Percentiles rank a stretch among this genome's conserved stretches.
Conservation (phyloP, 176 grass and related monocot species). For the Bolboschoenus planiculmis region DNA sequence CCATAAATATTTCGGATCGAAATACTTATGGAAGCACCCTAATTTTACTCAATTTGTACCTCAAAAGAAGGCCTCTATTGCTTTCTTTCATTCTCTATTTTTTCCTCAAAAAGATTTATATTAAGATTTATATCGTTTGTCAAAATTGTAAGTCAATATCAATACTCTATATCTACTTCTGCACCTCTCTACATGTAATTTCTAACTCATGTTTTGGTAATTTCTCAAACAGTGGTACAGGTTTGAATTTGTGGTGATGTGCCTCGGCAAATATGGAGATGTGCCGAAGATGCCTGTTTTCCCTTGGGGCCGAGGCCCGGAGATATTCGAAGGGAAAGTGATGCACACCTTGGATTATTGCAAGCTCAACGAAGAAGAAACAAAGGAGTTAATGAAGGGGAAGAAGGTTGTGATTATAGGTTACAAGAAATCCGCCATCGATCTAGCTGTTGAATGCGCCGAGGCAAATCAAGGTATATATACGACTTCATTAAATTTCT, state of each 20-base stretch:
- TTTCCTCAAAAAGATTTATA: neutral
- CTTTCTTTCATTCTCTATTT: neutral
- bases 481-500: neutral
- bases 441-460: slow-evolving; percentile 77
- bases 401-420: slow-evolving; percentile 89
- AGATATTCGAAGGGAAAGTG: slow-evolving; percentile 65
- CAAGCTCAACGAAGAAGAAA: slow-evolving; percentile 67
- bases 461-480: slow-evolving; percentile 69
- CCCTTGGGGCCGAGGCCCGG: slow-evolving; percentile 48
- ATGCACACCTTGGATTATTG: slow-evolving; percentile 92
- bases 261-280: slow-evolving; percentile 94
- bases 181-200: neutral
- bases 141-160: neutral
- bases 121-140: neutral
- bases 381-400: slow-evolving; percentile 59
- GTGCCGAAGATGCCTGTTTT: slow-evolving; percentile 63
- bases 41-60: neutral
- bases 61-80: neutral
- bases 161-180: neutral
- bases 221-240: slow-evolving; percentile 37
- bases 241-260: slow-evolving; percentile 98
- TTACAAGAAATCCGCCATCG: slow-evolving; percentile 97
- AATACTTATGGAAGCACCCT: too few relatives aligned
- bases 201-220: neutral
- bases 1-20: too few relatives aligned